Evolutionary conservation across 2,329 filamentous ascomycete genomes (phyloP), one percentile per base, ranked within the genome.

Genomic region (Alternaria hordeiaustralica): DNA sequence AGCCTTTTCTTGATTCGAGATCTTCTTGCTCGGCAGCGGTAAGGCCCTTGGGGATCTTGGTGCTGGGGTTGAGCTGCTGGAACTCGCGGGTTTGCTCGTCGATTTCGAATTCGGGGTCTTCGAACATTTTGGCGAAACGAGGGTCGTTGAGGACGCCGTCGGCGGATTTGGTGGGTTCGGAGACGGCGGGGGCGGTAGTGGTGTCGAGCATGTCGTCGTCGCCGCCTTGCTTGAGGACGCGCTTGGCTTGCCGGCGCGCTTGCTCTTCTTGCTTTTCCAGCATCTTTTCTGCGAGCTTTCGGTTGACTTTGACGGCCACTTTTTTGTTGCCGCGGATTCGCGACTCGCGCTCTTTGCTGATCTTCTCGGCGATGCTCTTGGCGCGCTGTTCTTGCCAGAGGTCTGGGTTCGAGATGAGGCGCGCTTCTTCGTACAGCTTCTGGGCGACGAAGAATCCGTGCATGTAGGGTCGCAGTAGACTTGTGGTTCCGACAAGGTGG

Each of bases 401-500:
- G 77, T 96, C 96, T 0, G 96, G 96, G 81, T 98, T 97, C 54
- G 92, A 91, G 73, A 98, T 97, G 64, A 99, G 84, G 59, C 92
- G 87, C 18, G 96, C 96, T 79, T 99, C 94, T 77, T 99, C 96
- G 79, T 99, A 98, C 25, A 99, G 83, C 75, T 94, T 93, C 73
- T 96, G 95, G 36, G 92, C 93, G 53, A 99, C 94, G 82, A 99
- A 99, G 85, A 96, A 98, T 72, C 96, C 96, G 79, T 99, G 96
- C 96, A 99, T 99, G 78, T 99, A 99, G 46, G 96, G 96, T 47
- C 95, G 88, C 44, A 99, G 84, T 20, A 98, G 84, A 75, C 92
- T 96, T 26, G 94, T 97, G 72, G 93, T 94, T 69, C 95, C 95
- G 61, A 99, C 87, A 51, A 99, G 85, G 78, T 98, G 95, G 57